Conservation (phyloP, 805 yeast genomes). For the Tetrapisispora iriomotensis region DNA sequence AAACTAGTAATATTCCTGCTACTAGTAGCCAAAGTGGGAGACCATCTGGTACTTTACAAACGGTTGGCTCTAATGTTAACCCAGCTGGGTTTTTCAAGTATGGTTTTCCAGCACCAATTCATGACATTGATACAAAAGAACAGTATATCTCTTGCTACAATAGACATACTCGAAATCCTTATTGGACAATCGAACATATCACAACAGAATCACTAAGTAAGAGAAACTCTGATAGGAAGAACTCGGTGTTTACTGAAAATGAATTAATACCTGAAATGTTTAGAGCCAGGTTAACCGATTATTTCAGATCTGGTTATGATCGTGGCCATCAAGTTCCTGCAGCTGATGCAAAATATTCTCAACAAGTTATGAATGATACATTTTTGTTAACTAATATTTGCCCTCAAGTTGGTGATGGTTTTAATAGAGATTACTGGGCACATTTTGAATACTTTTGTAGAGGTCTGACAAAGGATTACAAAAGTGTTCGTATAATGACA, state of each 20-base stretch:
- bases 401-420: slow-evolving; percentile 97
- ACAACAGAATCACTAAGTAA: slow-evolving; percentile 57
- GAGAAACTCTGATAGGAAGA: slow-evolving; percentile 61
- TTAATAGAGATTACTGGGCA: slow-evolving; percentile 97
- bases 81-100: slow-evolving; percentile 81
- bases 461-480: slow-evolving; percentile 60
- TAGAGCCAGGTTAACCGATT: slow-evolving; percentile 71
- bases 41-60: slow-evolving; percentile 1
- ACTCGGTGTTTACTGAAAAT: slow-evolving; percentile 81
- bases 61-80: slow-evolving; percentile 32
- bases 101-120: slow-evolving; percentile 93
- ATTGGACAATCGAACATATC: slow-evolving; percentile 79
- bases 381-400: slow-evolving; percentile 83
- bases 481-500: slow-evolving; percentile 75
- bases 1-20: slow-evolving; percentile 4
- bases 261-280: slow-evolving; percentile 67
- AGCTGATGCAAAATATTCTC: slow-evolving; percentile 88
- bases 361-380: slow-evolving; percentile 90
- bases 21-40: slow-evolving; percentile 7
- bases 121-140: slow-evolving; percentile 61
- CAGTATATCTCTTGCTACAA: slow-evolving; percentile 85
- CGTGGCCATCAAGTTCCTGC: slow-evolving; percentile 98
- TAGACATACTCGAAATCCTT: slow-evolving; percentile 75
- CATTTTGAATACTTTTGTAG: slow-evolving; percentile 87
- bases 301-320: slow-evolving; percentile 91